These are phyloP conservation scores for Pseudohalonectria lignicola DNA, from an alignment of 2,329 filamentous ascomycete genomes.

Conservation along the genomic window DNA sequence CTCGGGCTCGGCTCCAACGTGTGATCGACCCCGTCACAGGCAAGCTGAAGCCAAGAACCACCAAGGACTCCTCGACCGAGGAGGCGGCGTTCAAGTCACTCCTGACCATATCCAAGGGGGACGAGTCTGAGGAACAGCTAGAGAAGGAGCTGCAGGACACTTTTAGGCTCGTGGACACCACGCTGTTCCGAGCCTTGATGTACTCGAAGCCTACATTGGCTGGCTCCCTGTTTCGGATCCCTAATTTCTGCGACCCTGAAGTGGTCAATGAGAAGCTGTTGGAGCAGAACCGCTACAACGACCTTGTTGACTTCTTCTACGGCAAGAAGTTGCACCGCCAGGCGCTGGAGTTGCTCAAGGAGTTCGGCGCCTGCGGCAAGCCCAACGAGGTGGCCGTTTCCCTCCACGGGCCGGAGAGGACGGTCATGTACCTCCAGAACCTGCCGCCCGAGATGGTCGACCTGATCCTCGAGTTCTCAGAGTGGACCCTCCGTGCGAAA, in stretches of 20 bases:
- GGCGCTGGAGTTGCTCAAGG: conserved; percentile 69
- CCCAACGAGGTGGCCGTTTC: conserved; percentile 36
- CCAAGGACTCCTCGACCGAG: conserved; percentile 30
- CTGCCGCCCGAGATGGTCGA: conserved; percentile 81
- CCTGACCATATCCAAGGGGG: conserved; percentile 29
- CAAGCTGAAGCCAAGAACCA: conserved; percentile 42
- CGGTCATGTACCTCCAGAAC: conserved; percentile 81
- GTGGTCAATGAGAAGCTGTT: conserved; percentile 91
- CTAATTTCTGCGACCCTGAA: conserved; percentile 93
- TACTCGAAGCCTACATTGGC: conserved; percentile 76
- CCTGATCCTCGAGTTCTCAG: conserved; percentile 80
- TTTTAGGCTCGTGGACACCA: conserved; percentile 83
- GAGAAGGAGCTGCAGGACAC: conserved; percentile 62
- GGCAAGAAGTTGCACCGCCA: conserved; percentile 88
- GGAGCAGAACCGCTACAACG: conserved; percentile 78
- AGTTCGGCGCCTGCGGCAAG: conserved; percentile 57
- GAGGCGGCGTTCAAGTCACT: conserved; percentile 41
- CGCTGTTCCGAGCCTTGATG: conserved; percentile 92
- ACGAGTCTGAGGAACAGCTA: conserved; percentile 47
- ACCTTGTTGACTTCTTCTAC: conserved; percentile 94
- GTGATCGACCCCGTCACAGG: conserved; percentile 52
- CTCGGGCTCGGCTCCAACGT: conserved; percentile 55
- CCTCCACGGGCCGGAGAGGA: conserved; percentile 72
- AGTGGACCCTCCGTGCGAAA: conserved; percentile 70
- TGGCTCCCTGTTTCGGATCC: conserved; percentile 82